Conservation (phyloP, 1,284 basidiomycete species). For the Boletus smithii region DNA sequence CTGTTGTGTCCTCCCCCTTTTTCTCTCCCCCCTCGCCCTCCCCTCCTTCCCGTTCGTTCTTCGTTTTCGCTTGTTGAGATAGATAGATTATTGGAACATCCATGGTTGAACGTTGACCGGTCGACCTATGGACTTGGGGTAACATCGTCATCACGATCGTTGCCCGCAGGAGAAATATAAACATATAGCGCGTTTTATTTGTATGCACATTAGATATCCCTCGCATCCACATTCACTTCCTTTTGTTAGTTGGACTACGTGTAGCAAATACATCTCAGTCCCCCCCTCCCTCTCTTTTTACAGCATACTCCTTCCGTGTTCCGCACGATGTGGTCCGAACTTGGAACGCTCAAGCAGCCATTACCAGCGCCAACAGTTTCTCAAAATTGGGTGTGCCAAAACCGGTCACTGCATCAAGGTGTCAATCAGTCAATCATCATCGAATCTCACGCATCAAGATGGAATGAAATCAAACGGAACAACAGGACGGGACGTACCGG, state of each 20-base stretch:
- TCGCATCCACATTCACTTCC: neutral
- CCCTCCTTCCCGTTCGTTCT: too few species aligned
- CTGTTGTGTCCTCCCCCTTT: neutral
- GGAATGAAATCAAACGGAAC: neutral
- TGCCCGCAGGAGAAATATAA: neutral
- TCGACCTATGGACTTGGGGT: neutral
- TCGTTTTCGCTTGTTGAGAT: too few species aligned
- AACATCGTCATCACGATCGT: too few species aligned
- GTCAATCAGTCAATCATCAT: neutral
- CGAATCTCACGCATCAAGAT: neutral
- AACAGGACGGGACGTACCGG: constrained; percentile 21
- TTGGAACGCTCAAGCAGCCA: neutral
- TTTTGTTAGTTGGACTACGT: too few species aligned
- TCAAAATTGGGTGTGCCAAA: constrained; percentile 45
- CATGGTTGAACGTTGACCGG: too few species aligned
- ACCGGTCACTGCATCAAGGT: constrained; percentile 39
- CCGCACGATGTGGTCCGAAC: too few species aligned
- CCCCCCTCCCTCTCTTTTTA: too few species aligned
- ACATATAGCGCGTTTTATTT: neutral
- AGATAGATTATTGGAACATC: neutral
- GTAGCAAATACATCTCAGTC: neutral
- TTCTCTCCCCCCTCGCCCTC: too few species aligned
- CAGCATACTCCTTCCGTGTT: too few species aligned
- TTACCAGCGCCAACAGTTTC: constrained; percentile 23
- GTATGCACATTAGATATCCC: neutral